phyloP scores from a whole-genome alignment of 768 basidiomycete species.

The Lactarius akahatsu region DNA sequence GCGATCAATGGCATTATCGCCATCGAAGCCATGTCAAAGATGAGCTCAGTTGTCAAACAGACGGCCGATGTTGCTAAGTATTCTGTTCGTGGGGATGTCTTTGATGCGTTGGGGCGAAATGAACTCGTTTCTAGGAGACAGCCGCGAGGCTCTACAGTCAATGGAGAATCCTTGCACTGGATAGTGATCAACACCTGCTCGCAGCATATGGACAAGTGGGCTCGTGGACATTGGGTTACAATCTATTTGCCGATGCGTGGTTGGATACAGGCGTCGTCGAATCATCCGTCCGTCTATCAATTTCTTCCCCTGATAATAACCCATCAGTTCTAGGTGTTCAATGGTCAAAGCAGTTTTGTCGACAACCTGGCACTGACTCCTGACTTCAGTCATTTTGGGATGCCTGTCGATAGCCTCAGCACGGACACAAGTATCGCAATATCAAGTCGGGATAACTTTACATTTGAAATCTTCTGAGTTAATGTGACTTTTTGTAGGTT shows the following conservation, averaged over 20 bases:
- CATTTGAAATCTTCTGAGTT: neutral
- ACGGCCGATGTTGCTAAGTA: conserved; percentile 30
- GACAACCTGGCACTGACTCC: neutral
- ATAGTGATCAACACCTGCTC: conserved; percentile 14
- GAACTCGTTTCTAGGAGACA: conserved; percentile 7
- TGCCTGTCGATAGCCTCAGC: conserved; percentile 17
- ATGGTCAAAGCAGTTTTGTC: conserved; percentile 12
- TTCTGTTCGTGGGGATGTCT: conserved; percentile 28
- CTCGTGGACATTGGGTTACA: conserved; percentile 63
- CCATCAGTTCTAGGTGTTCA: conserved; percentile 18
- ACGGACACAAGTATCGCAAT: neutral
- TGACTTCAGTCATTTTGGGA: conserved; percentile 9
- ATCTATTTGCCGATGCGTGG: conserved; percentile 60
- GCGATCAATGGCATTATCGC: conserved; percentile 72
- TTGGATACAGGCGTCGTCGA: conserved; percentile 54
- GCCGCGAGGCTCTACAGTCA: conserved; percentile 8
- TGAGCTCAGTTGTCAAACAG: conserved; percentile 39
- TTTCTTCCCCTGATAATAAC: neutral
- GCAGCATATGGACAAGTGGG: conserved; percentile 8
- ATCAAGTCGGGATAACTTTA: neutral
- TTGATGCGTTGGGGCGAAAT: neutral
- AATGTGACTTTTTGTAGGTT: neutral
- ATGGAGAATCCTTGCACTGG: conserved; percentile 18
- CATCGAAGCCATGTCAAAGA: conserved; percentile 61
- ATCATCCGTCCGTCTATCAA: conserved; percentile 16